phyloP scores from a whole-genome alignment of 805 yeast species.

The Cyberlindnera maclurae region DNA sequence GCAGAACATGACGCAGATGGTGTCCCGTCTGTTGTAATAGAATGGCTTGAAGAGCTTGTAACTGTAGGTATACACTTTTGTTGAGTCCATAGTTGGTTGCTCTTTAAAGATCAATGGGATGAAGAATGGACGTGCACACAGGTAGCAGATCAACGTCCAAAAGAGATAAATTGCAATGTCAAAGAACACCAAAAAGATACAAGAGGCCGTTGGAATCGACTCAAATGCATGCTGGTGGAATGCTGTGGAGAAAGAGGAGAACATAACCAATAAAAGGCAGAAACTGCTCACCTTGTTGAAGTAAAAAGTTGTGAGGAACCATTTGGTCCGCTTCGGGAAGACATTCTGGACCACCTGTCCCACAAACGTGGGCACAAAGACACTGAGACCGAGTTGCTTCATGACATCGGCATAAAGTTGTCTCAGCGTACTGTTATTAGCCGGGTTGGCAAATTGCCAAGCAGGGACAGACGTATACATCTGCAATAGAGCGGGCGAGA shows the following conservation, averaged over 20 bases:
- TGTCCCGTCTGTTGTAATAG: slow-evolving; percentile 61
- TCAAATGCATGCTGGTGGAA: slow-evolving; percentile 77
- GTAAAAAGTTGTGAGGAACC: slow-evolving; percentile 49
- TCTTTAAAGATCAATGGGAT: slow-evolving; percentile 36
- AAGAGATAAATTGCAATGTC: slow-evolving; percentile 73
- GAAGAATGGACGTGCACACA: slow-evolving; percentile 54
- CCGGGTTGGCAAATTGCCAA: slow-evolving; percentile 81
- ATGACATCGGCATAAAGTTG: slow-evolving; percentile 66
- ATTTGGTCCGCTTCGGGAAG: slow-evolving; percentile 56
- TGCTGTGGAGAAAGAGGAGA: slow-evolving; percentile 78
- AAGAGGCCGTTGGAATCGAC: slow-evolving; percentile 56
- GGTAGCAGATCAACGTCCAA: slow-evolving; percentile 59
- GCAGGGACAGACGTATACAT: slow-evolving; percentile 47
- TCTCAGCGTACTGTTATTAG: slow-evolving; percentile 43
- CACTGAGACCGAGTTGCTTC: slow-evolving; percentile 81
- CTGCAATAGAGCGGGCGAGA: slow-evolving; percentile 80
- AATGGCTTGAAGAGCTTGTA: slow-evolving; percentile 46
- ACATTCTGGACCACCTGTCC: slow-evolving; percentile 78
- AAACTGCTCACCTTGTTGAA: slow-evolving; percentile 71
- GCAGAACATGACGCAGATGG: slow-evolving; percentile 76
- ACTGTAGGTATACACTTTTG: slow-evolving; percentile 37
- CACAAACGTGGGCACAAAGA: slow-evolving; percentile 80
- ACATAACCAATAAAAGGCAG: slow-evolving; percentile 72
- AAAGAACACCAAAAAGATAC: slow-evolving; percentile 75
- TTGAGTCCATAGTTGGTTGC: slow-evolving; percentile 40